Evolutionary conservation across 768 basidiomycete genomes (phyloP), one percentile per base, ranked within the genome.

Genomic region (Serendipita sp.): DNA sequence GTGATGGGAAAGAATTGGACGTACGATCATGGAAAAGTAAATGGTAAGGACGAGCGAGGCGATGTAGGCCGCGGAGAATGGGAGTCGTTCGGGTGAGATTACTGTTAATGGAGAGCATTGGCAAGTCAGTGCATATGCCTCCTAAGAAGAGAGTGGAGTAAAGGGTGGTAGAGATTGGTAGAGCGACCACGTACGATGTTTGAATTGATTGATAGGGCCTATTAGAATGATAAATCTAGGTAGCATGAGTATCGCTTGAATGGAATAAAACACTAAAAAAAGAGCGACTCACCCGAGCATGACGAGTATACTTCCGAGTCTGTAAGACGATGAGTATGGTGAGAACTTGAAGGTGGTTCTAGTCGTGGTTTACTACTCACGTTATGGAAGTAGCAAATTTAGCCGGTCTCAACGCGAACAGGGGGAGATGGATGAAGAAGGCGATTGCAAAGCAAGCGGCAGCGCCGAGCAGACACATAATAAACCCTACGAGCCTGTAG

Each of bases 381-480:
- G 88, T 91, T 73, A 94, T 90, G 1, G 90, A 81, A 43, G 94
- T 76, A 0, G 91, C 94, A 71, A 96, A 97, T 74, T 97, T 96
- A 17, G 88, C 77, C 16, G 92, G 91, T 61, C 88, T 88, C 38
- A 88, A 60, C 0, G 82, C 81, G 43, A 87, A 74, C 67, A 84
- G 67, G 4, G 90, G 86, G 41, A 93, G 76, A 58, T 58, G 53
- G 1, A 88, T 89, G 61, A 94, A 71, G 74, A 96, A 97, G 16
- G 90, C 82, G 42, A 96, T 84, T 67, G 88, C 83, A 77, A 97
- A 96, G 75, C 96, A 99, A 2, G 92, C 89, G n/a, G 83, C 84
- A 1, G 93, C 95, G 3, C 96, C 96, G 24, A 90, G 74, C 50
- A 95, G 75, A 71, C 93, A 97, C 31, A 82, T 87, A 45, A 88